Conservation (phyloP, 2,329 filamentous ascomycete genomes). For the Arthrobotrys musiformis region DNA sequence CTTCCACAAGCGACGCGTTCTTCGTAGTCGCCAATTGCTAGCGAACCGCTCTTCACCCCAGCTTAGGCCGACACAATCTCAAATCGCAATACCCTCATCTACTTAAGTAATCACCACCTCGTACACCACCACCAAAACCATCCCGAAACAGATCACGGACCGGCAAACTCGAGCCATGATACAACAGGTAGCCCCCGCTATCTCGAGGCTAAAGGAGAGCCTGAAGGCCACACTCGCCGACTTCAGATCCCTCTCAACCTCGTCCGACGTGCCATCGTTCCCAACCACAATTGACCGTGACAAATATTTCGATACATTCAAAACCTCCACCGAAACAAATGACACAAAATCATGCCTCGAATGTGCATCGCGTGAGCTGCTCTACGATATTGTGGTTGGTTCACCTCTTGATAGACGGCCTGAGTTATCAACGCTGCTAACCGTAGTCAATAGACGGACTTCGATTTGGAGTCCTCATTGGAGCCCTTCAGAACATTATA, state of each 20-base stretch:
- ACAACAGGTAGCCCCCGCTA: neutral
- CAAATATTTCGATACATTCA: conserved; percentile 4
- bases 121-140: neutral
- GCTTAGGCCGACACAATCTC: too few species aligned
- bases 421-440: neutral
- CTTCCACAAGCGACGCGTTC: too few species aligned
- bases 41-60: too few species aligned
- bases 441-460: conserved; percentile 16
- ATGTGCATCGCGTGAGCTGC: conserved; percentile 46
- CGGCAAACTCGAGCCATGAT: neutral
- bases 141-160: neutral
- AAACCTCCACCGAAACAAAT: neutral
- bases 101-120: neutral
- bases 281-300: neutral
- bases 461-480: neutral
- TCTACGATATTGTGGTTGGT: conserved; percentile 52
- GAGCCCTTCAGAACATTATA: conserved; percentile 36
- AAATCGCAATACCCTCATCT: neutral
- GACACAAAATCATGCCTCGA: conserved; percentile 47
- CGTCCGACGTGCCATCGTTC: neutral
- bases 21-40: too few species aligned
- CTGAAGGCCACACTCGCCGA: neutral
- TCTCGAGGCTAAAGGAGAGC: conserved; percentile 12
- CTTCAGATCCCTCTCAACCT: neutral
- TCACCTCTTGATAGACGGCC: neutral